These are phyloP conservation scores for Tephrocybe sp. DNA, from an alignment of 768 basidiomycete species.

Conservation along the genomic window DNA sequence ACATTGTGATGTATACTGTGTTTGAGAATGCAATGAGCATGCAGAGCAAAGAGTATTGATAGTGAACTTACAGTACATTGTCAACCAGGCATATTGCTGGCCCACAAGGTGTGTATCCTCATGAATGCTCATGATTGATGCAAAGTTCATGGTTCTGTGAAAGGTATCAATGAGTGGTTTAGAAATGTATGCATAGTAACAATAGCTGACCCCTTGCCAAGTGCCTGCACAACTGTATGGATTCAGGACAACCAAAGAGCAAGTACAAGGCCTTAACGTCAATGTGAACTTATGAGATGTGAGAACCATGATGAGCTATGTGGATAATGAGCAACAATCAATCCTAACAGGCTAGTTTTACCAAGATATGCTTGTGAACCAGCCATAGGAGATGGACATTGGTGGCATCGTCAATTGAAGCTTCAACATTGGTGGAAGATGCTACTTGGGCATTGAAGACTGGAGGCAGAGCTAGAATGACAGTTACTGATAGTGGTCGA, in stretches of 20 bases:
- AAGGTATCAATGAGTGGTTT: too few relatives aligned
- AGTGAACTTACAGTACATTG: slow-evolving; percentile 39
- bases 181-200: too few relatives aligned
- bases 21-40: neutral
- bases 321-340: neutral
- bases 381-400: slow-evolving; percentile 43
- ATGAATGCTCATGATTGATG: slow-evolving; percentile 47
- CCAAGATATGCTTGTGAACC: slow-evolving; percentile 46
- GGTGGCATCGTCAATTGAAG: slow-evolving; percentile 41
- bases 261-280: neutral
- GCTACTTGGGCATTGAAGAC: slow-evolving; percentile 46
- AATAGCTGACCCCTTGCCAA: slow-evolving; percentile 43
- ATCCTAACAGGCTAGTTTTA: slow-evolving; percentile 11
- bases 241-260: too few relatives aligned
- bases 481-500: too few relatives aligned
- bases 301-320: slow-evolving; percentile 42
- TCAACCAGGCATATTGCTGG: slow-evolving; percentile 50
- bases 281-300: slow-evolving; percentile 41
- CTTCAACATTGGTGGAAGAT: slow-evolving; percentile 18
- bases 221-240: slow-evolving; percentile 40
- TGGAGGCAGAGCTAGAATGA: slow-evolving; percentile 16
- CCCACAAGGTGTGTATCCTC: slow-evolving; percentile 45
- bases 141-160: slow-evolving; percentile 46
- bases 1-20: slow-evolving; percentile 44
- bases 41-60: neutral